phyloP scores from a whole-genome alignment of 2,329 filamentous ascomycete species.

The Podosphaera aphanis region DNA sequence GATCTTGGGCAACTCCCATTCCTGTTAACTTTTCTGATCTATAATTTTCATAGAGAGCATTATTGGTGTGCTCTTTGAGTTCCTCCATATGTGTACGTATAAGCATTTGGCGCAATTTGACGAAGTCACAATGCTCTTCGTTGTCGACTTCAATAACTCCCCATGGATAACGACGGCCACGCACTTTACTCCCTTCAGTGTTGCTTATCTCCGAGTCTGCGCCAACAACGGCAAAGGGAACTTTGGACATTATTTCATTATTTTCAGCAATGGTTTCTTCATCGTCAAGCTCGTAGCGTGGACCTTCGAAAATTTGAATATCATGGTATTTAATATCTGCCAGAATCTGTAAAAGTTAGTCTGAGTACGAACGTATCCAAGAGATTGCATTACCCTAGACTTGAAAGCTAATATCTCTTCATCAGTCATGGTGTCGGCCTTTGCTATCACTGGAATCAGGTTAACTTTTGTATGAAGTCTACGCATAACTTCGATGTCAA shows the following conservation, averaged over 20 bases:
- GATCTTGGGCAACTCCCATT: slow-evolving; percentile 97
- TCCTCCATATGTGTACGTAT: slow-evolving; percentile 99
- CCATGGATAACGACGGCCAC: slow-evolving; percentile 92
- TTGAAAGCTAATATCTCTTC: slow-evolving; percentile 92
- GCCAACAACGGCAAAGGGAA: slow-evolving; percentile 93
- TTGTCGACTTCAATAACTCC: slow-evolving; percentile 98
- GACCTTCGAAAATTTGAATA: slow-evolving; percentile 97
- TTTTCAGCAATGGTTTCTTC: slow-evolving; percentile 99
- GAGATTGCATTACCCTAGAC: slow-evolving; percentile 46
- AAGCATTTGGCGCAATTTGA: slow-evolving; percentile 98
- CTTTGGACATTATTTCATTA: slow-evolving; percentile 99
- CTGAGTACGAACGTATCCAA: background rate
- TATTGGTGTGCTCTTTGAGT: slow-evolving; percentile 99
- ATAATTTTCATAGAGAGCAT: slow-evolving; percentile 97
- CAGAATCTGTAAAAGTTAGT: slow-evolving; percentile 45
- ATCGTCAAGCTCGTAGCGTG: slow-evolving; percentile 93
- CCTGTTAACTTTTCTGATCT: slow-evolving; percentile 95
- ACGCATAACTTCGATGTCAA: slow-evolving; percentile 99
- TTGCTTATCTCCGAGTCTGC: slow-evolving; percentile 86
- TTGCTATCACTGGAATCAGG: slow-evolving; percentile 95
- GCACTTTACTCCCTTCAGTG: slow-evolving; percentile 80
- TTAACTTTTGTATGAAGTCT: slow-evolving; percentile 99
- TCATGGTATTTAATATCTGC: slow-evolving; percentile 91
- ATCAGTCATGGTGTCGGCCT: slow-evolving; percentile 92
- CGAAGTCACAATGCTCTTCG: slow-evolving; percentile 98